A percentile compares a stretch with the other conserved stretches of the same genome.
phyloP scores from a whole-genome alignment of 257 asterid genomes.

The Capsicum rhomboideum region DNA sequence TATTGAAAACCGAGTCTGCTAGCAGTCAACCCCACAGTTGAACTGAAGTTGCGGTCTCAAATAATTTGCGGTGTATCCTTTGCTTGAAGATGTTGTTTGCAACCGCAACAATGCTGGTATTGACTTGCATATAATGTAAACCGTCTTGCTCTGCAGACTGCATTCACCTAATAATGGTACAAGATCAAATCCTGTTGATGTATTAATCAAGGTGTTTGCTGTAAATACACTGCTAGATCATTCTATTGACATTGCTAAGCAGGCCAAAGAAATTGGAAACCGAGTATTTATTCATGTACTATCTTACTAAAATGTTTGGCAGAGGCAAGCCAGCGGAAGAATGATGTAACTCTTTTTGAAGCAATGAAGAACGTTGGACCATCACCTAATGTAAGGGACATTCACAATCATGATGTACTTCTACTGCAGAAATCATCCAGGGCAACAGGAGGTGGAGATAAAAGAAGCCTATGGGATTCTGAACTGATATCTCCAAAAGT shows the following conservation, averaged over 20 bases:
- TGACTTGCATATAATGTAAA: conserved; percentile 27
- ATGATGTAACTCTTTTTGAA: conserved; percentile 20
- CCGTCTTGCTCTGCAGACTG: neutral
- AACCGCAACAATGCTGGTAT: conserved; percentile 23
- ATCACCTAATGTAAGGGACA: conserved; percentile 41
- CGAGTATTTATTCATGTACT: conserved; percentile 39
- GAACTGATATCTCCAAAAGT: conserved; percentile 17
- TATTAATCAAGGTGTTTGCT: conserved; percentile 45
- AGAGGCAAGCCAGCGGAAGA: conserved; percentile 28
- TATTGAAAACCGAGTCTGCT: neutral
- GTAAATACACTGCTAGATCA: conserved; percentile 33
- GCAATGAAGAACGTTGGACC: conserved; percentile 53
- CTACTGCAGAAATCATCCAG: conserved; percentile 24
- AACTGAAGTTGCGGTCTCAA: neutral
- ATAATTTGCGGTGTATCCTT: conserved; percentile 27
- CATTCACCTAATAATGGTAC: conserved; percentile 18
- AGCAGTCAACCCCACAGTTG: neutral
- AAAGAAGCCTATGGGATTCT: conserved; percentile 33
- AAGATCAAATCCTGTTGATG: conserved; percentile 20
- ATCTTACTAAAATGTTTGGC: conserved; percentile 55
- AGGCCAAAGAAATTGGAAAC: conserved; percentile 33
- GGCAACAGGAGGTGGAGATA: conserved; percentile 8
- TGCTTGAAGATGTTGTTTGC: conserved; percentile 35
- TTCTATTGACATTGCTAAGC: conserved; percentile 32
- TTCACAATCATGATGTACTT: conserved; percentile 45